Evolutionary conservation across 2,329 filamentous ascomycete genomes (phyloP), one percentile per base, ranked within the genome.

Genomic region (Stachybotrys chlorohalonatus): DNA sequence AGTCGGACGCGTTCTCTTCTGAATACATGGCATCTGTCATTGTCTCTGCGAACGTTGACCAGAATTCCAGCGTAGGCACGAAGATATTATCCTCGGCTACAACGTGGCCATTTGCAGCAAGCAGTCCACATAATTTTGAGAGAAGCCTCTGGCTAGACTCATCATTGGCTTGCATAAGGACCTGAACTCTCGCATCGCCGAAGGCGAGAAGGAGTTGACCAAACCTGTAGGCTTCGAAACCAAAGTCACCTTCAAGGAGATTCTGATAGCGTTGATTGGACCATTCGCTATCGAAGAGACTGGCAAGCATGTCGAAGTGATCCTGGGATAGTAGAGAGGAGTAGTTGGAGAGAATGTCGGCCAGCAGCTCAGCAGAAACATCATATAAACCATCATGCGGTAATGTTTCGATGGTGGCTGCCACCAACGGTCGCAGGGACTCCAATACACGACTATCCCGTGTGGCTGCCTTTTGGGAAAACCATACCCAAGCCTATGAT

Each of bases 1-100:
- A 42, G 3, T 73, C 69, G 6, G 73, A 69, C 5, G 69, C 65
- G 5, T 71, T 70, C 30, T 78, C 74, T n/a, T 75, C 75, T 1
- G 78, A 77, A 57, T 77, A 81, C 49, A 80, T 71, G 9, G 71
- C 75, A 64, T 84, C 87, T 56, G 77, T 81, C 74, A 84, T 76
- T 11, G 82, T 81, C 68, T 91, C 89, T 6, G 89, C 82, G 65
- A 86, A 90, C 1, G 82, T 85, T 16, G 82, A 86, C 89, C 90
- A 94, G 66, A 94, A 93, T 62, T 94, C 89, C 13, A 93, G 77
- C 1, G 85, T 82, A 1, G 84, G 81, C 1, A 88, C 81, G 54
- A 90, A 91, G 11, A 91, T 82, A 58, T 83, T 84, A 62, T 94
- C 87, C 54, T 93, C 88, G 5, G 80, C 80, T 1, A 85, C 84